These are phyloP conservation scores for Sporisorium iseilematis-ciliati DNA, from an alignment of 1,284 basidiomycete species.

Conservation along the genomic window DNA sequence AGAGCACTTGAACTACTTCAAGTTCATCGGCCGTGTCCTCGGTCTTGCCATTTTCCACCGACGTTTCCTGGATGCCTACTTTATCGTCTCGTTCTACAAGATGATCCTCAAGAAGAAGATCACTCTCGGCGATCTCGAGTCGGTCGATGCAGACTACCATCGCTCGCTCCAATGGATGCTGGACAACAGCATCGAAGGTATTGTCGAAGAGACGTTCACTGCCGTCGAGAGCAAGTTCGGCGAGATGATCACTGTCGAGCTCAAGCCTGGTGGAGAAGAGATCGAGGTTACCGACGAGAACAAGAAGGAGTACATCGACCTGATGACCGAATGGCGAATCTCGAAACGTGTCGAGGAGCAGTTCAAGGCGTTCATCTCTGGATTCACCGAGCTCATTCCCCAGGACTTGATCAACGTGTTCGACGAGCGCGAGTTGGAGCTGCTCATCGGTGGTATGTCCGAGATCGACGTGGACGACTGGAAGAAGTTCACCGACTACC, in stretches of 20 bases:
- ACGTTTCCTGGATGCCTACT: slow-evolving; percentile 98
- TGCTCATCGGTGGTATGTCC: slow-evolving; percentile 95
- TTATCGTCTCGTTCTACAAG: slow-evolving; percentile 99
- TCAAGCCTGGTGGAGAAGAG: slow-evolving; percentile 87
- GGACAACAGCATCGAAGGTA: slow-evolving; percentile 68
- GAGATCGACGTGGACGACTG: slow-evolving; percentile 87
- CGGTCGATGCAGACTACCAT: slow-evolving; percentile 75
- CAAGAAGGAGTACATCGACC: slow-evolving; percentile 98
- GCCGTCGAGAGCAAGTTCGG: slow-evolving; percentile 96
- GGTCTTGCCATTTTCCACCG: slow-evolving; percentile 98
- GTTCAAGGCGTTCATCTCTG: slow-evolving; percentile 94
- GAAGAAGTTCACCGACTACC: slow-evolving; percentile 77
- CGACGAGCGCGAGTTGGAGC: slow-evolving; percentile 94
- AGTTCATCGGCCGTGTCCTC: slow-evolving; percentile 94
- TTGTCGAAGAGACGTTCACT: slow-evolving; percentile 69
- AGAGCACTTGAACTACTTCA: slow-evolving; percentile 99
- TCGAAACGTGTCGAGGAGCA: slow-evolving; percentile 91
- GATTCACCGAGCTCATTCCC: slow-evolving; percentile 94
- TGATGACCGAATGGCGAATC: slow-evolving; percentile 93
- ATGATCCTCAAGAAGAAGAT: slow-evolving; percentile 76
- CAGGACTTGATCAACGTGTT: slow-evolving; percentile 96
- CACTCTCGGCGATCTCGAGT: slow-evolving; percentile 66
- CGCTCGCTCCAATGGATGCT: slow-evolving; percentile 94
- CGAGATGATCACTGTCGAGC: slow-evolving; percentile 91
- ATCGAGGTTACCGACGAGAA: slow-evolving; percentile 93